Base-by-base conservation (phyloP, 2,329 filamentous ascomycete genomes). In the Waltergamsia citrina region DNA sequence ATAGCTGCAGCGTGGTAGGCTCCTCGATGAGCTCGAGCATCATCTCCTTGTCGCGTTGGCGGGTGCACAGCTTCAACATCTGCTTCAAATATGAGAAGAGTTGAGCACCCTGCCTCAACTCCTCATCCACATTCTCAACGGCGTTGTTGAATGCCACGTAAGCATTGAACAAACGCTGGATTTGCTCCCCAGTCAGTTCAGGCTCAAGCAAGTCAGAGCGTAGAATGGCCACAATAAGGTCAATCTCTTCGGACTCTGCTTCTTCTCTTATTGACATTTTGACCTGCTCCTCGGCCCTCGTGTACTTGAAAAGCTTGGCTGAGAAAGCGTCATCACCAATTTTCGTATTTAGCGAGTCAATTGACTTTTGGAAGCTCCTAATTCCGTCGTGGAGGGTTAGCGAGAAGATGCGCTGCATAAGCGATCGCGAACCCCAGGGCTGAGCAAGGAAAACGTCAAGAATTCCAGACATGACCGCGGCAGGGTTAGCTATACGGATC, bases 1-100 rank as follows among this genome's bases (percentile, higher is more conserved):
- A 92, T 19, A 98, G 71, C 52, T 93, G 83, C n/a, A 98, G 69
- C 0, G 92, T 96, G n/a, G 90, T 88, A 0, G 92, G 86, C 62
- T 98, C 90, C 59, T 96, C 88, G 34, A 98, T 92, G 49, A 96
- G 79, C 41, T 79, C 76, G 35, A 95, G 67, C 90, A 98, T 96
- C 88, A 94, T 95, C 21, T 79, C 69, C 75, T 98, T 98, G 56
- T 98, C 92, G 31, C 90, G 74, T 51, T 94, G 85, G 32, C 92
- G 74, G 9, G 86, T 90, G 57, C 87, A 83, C 22, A 98, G 69
- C 63, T 96, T 96, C 51, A 96, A 68, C 23, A 95, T 71, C 55
- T 95, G 90, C 62, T 98, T 98, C 45, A 98, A 68, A 49, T 94
- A 82, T 2, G 90, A 93, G 55, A 95, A 98, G 32, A 94, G 74